Conservation (phyloP, 371 early-diverging fungal species). For the Actinomortierella ambigua region DNA sequence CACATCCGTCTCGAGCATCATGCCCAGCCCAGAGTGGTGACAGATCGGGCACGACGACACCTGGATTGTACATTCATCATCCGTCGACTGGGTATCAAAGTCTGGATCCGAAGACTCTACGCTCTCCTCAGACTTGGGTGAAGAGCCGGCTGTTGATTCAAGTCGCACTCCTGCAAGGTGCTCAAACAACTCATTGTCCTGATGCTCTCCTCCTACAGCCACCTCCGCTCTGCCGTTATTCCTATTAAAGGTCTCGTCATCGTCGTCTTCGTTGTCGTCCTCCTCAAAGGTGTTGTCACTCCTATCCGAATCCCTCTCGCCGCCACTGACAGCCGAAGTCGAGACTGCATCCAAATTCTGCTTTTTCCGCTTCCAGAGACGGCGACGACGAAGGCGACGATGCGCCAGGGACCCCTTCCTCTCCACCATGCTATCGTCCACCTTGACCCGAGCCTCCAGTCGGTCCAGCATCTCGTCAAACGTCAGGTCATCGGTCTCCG, state of each 20-base stretch:
- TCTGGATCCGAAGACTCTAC: constrained; percentile 38
- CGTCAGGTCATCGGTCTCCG: constrained; percentile 62
- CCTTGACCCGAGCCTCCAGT: constrained; percentile 57
- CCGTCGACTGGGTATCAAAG: constrained; percentile 32
- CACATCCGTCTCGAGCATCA: constrained; percentile 72
- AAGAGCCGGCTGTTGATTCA: constrained; percentile 8
- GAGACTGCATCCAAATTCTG: too few relatives aligned
- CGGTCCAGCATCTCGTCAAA: constrained; percentile 69
- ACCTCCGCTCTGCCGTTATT: constrained; percentile 6
- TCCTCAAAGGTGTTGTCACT: not conserved
- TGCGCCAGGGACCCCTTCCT: constrained; percentile 10
- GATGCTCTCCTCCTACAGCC: constrained; percentile 21
- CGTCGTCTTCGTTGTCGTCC: constrained; percentile 4
- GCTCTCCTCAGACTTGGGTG: constrained; percentile 18
- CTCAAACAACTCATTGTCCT: constrained; percentile 39
- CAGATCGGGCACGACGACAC: constrained; percentile 77
- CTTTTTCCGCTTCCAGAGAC: too few relatives aligned
- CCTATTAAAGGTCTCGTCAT: constrained; percentile 7
- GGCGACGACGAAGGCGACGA: too few relatives aligned
- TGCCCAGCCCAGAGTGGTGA: constrained; percentile 59
- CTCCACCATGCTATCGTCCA: constrained; percentile 30
- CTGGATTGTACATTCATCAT: constrained; percentile 69
- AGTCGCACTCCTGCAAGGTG: constrained; percentile 28
- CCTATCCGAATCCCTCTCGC: not conserved
- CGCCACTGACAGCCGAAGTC: too few relatives aligned